Conservation (phyloP, 179 eudicot genomes). For the Actinidia polygama region DNA sequence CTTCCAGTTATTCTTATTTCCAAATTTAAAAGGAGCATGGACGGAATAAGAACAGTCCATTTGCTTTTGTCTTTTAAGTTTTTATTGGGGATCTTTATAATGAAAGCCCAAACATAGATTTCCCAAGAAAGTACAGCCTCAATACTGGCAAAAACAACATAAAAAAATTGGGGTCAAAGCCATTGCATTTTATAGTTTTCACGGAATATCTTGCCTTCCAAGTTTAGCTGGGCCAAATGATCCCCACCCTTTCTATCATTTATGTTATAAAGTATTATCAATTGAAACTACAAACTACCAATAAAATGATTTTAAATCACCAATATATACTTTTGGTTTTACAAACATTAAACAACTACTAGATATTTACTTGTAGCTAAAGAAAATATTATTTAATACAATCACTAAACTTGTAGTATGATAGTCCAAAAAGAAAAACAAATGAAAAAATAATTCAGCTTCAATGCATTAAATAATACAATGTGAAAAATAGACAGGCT, state of each 20-base stretch:
- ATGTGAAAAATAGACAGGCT: neutral
- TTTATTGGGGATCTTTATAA: neutral
- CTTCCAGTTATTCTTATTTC: neutral
- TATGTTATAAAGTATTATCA: neutral
- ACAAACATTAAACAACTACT: neutral
- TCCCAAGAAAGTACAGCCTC: neutral
- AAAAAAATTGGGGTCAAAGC: neutral
- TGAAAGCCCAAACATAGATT: neutral
- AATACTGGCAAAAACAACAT: neutral
- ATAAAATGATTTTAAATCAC: neutral
- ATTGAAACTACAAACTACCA: neutral
- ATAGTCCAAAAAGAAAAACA: neutral
- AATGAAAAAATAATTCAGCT: neutral
- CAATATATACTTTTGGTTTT: neutral
- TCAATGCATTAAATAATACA: neutral
- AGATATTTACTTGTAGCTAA: neutral
- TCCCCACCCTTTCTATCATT: neutral
- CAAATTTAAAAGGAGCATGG: neutral
- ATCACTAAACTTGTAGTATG: constrained; percentile 6
- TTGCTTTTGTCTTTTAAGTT: neutral
- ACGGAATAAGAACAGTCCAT: neutral
- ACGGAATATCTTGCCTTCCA: neutral
- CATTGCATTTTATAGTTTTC: neutral
- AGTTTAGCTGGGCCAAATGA: neutral
- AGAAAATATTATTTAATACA: neutral